phyloP scores from a whole-genome alignment of 2,329 filamentous ascomycete species.

The Elsinoe necatrix region DNA sequence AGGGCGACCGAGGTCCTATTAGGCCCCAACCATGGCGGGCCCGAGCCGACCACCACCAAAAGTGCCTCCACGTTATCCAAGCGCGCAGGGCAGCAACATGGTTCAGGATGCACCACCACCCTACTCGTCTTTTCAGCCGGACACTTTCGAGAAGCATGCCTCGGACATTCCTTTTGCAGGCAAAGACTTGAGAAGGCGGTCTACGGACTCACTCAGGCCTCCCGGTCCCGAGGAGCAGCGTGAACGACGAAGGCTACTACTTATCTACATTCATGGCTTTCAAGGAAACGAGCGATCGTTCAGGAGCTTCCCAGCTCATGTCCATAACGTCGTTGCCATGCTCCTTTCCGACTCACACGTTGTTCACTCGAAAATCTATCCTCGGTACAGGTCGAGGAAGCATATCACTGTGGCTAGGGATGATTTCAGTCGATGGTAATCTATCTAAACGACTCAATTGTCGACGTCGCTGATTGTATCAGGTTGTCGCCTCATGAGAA shows the following conservation, averaged over 20 bases:
- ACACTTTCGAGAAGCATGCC: neutral
- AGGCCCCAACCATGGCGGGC: neutral
- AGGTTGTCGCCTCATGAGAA: conserved; percentile 70
- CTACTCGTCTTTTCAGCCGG: conserved; percentile 12
- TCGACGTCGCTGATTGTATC: conserved; percentile 10
- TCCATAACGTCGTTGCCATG: conserved; percentile 64
- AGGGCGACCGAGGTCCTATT: neutral
- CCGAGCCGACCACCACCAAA: conserved; percentile 19
- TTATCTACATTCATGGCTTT: conserved; percentile 85
- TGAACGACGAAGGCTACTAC: conserved; percentile 51
- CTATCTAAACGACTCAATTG: neutral
- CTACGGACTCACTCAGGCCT: conserved; percentile 39
- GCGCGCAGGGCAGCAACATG: neutral
- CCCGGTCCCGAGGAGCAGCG: conserved; percentile 25
- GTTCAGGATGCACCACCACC: conserved; percentile 17
- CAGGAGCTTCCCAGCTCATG: conserved; percentile 75
- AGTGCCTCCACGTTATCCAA: conserved; percentile 11
- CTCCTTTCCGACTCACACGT: conserved; percentile 64
- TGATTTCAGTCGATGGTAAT: conserved; percentile 70
- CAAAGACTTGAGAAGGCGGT: conserved; percentile 38
- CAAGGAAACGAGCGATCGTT: conserved; percentile 85
- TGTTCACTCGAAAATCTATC: conserved; percentile 80
- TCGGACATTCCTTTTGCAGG: conserved; percentile 19
- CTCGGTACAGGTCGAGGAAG: conserved; percentile 67
- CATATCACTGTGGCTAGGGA: conserved; percentile 66